A percentile compares a stretch with the other conserved stretches of the same genome.
Evolutionary conservation across 352 stramenopile species (phyloP).

Genomic region (Phytophthora sp.): DNA sequence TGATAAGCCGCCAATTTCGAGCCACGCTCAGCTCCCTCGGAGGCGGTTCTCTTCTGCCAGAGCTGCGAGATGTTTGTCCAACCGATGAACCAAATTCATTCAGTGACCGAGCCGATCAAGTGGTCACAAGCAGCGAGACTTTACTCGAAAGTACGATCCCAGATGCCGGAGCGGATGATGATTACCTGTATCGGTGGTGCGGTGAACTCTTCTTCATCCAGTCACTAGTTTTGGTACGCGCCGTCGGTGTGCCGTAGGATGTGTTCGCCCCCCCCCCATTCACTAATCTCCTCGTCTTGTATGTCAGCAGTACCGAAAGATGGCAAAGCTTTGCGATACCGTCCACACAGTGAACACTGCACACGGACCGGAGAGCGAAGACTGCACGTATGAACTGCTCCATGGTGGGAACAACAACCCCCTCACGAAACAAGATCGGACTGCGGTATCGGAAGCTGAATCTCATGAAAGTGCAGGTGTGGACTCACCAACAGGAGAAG

Average conservation of each 20-base stretch:
- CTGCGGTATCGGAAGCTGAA: neutral
- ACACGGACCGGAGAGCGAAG: slow-evolving; percentile 42
- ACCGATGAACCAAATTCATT: neutral
- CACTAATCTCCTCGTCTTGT: neutral
- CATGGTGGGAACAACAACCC: slow-evolving; percentile 11
- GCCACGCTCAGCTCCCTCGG: slow-evolving; percentile 34
- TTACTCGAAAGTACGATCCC: neutral
- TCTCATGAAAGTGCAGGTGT: neutral
- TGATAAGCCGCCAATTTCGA: slow-evolving; percentile 50
- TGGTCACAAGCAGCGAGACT: slow-evolving; percentile 5
- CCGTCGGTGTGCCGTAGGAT: neutral
- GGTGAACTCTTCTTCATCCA: slow-evolving; percentile 72
- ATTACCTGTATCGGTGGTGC: slow-evolving; percentile 64
- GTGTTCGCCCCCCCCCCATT: neutral
- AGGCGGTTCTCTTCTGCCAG: slow-evolving; percentile 41
- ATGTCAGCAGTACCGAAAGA: slow-evolving; percentile 45
- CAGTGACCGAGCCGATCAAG: slow-evolving; percentile 9
- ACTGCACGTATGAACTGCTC: slow-evolving; percentile 50
- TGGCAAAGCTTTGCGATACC: slow-evolving; percentile 27
- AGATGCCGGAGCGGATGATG: slow-evolving; percentile 42
- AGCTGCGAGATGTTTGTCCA: slow-evolving; percentile 7
- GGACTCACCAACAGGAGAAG: neutral
- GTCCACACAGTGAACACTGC: slow-evolving; percentile 25
- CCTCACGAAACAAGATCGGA: neutral
- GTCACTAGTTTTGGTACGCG: slow-evolving; percentile 51